Evolutionary conservation across 352 stramenopile genomes (phyloP).

Genomic region (Globisporangium uncinulatum): DNA sequence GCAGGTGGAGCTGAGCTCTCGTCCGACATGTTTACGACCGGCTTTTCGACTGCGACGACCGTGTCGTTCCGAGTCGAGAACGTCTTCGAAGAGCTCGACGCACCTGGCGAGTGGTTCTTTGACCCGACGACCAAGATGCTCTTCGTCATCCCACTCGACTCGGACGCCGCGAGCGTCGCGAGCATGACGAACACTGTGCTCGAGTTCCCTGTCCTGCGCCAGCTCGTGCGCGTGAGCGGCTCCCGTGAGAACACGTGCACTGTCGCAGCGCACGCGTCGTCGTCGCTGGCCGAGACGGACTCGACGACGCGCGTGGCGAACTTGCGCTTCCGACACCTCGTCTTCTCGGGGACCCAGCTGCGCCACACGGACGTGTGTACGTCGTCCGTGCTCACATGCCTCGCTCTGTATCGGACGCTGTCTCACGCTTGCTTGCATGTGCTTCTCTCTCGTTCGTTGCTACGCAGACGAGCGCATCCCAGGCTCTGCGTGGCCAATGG

Average conservation of each 20-base stretch:
- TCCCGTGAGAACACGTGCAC: slow-evolving; percentile 49
- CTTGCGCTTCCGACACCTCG: slow-evolving; percentile 51
- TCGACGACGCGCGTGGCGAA: slow-evolving; percentile 29
- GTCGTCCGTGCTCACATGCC: slow-evolving; percentile 3
- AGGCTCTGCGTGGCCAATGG: slow-evolving; percentile 42
- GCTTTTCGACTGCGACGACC: slow-evolving; percentile 8
- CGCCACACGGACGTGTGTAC: slow-evolving; percentile 58
- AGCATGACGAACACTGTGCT: slow-evolving; percentile 24
- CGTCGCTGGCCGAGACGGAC: slow-evolving; percentile 36
- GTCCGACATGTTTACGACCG: slow-evolving; percentile 31
- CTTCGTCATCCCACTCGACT: slow-evolving; percentile 54
- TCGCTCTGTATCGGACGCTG: too few relatives aligned
- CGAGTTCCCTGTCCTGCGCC: slow-evolving; percentile 52
- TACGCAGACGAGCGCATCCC: slow-evolving; percentile 34
- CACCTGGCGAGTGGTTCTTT: slow-evolving; percentile 65
- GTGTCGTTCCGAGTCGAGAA: slow-evolving; percentile 58
- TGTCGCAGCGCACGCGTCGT: slow-evolving; percentile 32
- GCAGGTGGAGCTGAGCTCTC: slow-evolving; percentile 52
- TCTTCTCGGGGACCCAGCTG: slow-evolving; percentile 57
- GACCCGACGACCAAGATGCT: slow-evolving; percentile 34
- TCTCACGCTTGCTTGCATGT: too few relatives aligned
- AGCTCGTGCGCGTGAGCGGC: slow-evolving; percentile 59
- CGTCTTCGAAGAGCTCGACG: slow-evolving; percentile 51
- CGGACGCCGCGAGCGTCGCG: slow-evolving; percentile 14
- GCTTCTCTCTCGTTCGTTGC: neutral